Percentiles rank a stretch among this genome's conserved stretches.
Conservation (phyloP, 495 filamentous ascomycete species). For the Penicillium nucicola region DNA sequence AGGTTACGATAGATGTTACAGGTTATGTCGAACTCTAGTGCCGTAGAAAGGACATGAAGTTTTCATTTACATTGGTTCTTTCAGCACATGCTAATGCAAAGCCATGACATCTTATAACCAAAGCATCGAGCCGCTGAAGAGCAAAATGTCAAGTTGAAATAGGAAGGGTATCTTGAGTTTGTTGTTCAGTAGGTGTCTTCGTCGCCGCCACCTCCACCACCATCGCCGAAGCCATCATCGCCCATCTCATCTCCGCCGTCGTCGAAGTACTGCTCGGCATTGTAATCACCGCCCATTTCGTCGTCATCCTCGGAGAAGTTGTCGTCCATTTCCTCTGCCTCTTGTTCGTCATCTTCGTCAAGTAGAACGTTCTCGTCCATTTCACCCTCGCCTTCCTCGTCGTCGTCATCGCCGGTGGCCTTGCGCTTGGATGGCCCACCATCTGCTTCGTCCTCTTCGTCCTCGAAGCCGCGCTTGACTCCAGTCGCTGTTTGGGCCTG, state of each 20-base stretch:
- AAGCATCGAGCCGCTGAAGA: constrained; percentile 10
- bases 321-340: constrained; percentile 54
- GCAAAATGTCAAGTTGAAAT: constrained; percentile 5
- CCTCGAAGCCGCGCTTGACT: constrained; percentile 43
- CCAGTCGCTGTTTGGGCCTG: constrained; percentile 17
- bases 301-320: constrained; percentile 56
- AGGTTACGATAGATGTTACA: too few species aligned
- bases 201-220: constrained; percentile 48
- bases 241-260: constrained; percentile 58
- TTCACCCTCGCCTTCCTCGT: constrained; percentile 29
- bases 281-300: constrained; percentile 58
- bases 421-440: constrained; percentile 24
- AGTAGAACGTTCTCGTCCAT: constrained; percentile 36
- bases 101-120: constrained; percentile 3
- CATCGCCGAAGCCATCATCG: constrained; percentile 47
- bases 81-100: background rate
- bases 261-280: constrained; percentile 66
- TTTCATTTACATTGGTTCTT: background rate
- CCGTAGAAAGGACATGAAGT: too few species aligned
- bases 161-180: constrained; percentile 37
- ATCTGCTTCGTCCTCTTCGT: constrained; percentile 44
- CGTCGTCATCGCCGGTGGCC: constrained; percentile 34
- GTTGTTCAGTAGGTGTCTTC: constrained; percentile 44
- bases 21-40: too few species aligned
- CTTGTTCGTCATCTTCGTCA: constrained; percentile 44